A percentile compares a stretch with the other conserved stretches of the same genome.
These are phyloP conservation scores for Suhomyces ambrosiae DNA, from an alignment of 1,139 yeast genomes.

Conservation along the genomic window DNA sequence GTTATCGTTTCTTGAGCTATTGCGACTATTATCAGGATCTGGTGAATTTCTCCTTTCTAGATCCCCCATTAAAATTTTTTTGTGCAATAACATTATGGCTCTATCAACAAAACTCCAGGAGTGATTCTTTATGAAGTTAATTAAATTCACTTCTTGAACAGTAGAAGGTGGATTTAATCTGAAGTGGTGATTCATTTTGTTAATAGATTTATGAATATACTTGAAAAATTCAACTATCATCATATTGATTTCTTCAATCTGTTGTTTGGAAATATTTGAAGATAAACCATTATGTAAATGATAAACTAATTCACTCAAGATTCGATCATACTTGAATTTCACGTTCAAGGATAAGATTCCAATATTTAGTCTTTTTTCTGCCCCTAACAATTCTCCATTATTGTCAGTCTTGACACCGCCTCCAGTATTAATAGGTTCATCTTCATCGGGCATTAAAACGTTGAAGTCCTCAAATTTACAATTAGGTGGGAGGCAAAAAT, in stretches of 20 bases:
- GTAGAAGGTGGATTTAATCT: slow-evolving; percentile 25
- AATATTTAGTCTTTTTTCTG: slow-evolving; percentile 34
- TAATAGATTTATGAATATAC: slow-evolving; percentile 49
- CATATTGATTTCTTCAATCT: slow-evolving; percentile 46
- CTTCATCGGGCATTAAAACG: slow-evolving; percentile 55
- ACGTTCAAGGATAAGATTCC: slow-evolving; percentile 51
- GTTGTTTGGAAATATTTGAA: slow-evolving; percentile 36
- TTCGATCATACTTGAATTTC: slow-evolving; percentile 53
- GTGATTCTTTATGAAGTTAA: slow-evolving; percentile 51
- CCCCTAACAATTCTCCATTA: neutral
- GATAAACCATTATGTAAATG: slow-evolving; percentile 45
- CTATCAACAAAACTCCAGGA: slow-evolving; percentile 59
- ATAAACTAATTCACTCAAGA: slow-evolving; percentile 54
- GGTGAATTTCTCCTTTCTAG: slow-evolving; percentile 13
- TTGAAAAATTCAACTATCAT: slow-evolving; percentile 53
- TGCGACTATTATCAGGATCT: slow-evolving; percentile 5
- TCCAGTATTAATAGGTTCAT: slow-evolving; percentile 36
- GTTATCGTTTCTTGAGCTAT: neutral
- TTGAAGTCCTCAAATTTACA: slow-evolving; percentile 58
- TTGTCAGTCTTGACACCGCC: slow-evolving; percentile 19
- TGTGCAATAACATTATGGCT: slow-evolving; percentile 56
- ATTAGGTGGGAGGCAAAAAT: slow-evolving; percentile 59
- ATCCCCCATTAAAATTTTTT: slow-evolving; percentile 48
- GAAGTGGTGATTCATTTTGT: slow-evolving; percentile 20
- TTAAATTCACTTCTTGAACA: slow-evolving; percentile 47